Percentiles rank a stretch among this genome's conserved stretches.
Evolutionary conservation across 2,329 filamentous ascomycete genomes (phyloP).

Genomic region (Pseudonectria foliicola): DNA sequence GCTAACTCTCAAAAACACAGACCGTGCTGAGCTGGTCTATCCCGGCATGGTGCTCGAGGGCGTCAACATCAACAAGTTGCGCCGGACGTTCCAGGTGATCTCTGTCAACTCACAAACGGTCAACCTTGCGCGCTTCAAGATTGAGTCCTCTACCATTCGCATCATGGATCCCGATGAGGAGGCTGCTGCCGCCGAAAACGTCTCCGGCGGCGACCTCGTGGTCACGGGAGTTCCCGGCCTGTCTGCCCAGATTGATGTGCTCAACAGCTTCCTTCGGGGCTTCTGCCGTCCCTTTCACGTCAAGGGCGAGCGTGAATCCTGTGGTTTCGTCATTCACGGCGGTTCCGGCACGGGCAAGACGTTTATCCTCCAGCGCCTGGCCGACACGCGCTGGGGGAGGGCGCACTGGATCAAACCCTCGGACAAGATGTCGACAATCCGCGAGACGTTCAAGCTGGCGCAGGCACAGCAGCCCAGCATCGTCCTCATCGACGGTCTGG

Average conservation of each 20-base stretch:
- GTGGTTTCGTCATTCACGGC: constrained; percentile 69
- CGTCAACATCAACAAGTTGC: constrained; percentile 28
- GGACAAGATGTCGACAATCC: constrained; percentile 52
- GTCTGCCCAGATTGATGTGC: constrained; percentile 50
- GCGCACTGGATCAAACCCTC: constrained; percentile 54
- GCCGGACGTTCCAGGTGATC: constrained; percentile 43
- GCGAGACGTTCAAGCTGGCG: constrained; percentile 64
- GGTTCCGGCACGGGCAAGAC: constrained; percentile 81
- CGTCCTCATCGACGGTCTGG: constrained; percentile 71
- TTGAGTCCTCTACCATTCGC: constrained; percentile 30
- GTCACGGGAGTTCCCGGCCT: constrained; percentile 61
- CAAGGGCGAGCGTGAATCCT: constrained; percentile 31
- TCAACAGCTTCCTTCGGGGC: constrained; percentile 59
- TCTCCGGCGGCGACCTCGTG: constrained; percentile 29
- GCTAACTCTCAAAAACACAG: constrained; percentile 25
- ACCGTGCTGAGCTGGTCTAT: constrained; percentile 59
- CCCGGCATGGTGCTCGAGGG: constrained; percentile 66
- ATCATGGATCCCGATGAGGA: constrained; percentile 28
- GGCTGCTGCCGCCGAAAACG: constrained; percentile 8
- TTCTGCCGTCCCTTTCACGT: constrained; percentile 38
- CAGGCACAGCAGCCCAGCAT: constrained; percentile 64
- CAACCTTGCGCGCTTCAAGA: constrained; percentile 37
- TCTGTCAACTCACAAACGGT: constrained; percentile 47
- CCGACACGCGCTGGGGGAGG: constrained; percentile 61
- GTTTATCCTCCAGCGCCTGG: constrained; percentile 61